Evolutionary conservation across 176 grass and related monocot genomes (phyloP), one percentile per base, ranked within the genome.

Genomic region (Luzula sylvatica): DNA sequence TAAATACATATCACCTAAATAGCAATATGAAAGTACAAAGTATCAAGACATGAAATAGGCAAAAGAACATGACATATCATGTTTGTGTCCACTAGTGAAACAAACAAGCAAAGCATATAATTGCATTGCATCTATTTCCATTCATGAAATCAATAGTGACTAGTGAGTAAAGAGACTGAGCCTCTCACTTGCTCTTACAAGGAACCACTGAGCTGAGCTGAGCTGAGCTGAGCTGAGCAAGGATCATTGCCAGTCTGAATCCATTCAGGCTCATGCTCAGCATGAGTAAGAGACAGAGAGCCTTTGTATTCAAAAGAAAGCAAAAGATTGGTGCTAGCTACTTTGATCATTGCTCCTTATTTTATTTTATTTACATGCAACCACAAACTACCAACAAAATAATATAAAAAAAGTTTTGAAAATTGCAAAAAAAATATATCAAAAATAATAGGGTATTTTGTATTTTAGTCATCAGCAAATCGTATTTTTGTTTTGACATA

Each of bases 201-300:
- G 60, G 0, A 49, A 64, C 58, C 39, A 61, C 39, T 61, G 23
- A 64, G 21, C 56, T 23, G 56, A n/a, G n/a, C n/a, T 61, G 56
- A 61, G 23, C 13, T 4, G 39, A 42, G 11, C 9, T 41, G 44
- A 41, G 11, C 56, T 49, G 59, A 15, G 1, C 15, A 29, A 39
- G 47, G 59, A 46, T 35, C 30, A 35, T 35, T 35, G 5, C 7
- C 30, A 35, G 30, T 35, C 30, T 35, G 30, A 35, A 35, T 35
- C 9, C 30, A 35, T 35, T 35, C 30, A 35, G 30, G 5, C 30
- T 35, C 30, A 35, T 4, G 5, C 30, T 35, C 30, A 35, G 30
- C 30, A 35, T 9, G 9, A 35, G 30, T 7, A 35, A 35, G 30
- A 35, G 30, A 35, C 30, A 35, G 30, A 9, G 30, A n/a, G n/a